Conservation (phyloP, 129 eudicot genomes). For the Pseudognaphalium luteoalbum region DNA sequence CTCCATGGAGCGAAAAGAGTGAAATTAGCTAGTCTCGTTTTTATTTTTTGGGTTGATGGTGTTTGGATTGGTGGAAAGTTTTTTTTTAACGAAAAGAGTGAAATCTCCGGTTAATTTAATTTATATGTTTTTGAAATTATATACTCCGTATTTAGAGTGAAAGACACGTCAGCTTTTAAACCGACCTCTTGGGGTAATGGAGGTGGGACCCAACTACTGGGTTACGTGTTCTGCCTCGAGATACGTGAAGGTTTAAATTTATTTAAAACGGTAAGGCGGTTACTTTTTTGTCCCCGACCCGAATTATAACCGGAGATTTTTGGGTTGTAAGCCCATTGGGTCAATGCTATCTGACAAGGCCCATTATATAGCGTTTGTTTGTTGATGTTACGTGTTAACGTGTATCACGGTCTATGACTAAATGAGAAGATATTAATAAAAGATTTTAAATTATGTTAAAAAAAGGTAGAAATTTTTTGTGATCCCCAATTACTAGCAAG, state of each 20-base stretch:
- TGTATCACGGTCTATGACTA: too few relatives aligned
- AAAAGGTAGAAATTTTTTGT: too few relatives aligned
- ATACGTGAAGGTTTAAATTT: background rate
- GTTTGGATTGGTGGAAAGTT: slow-evolving; percentile 8
- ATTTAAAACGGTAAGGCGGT: slow-evolving; percentile 7
- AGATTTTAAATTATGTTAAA: too few relatives aligned
- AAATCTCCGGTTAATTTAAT: too few relatives aligned
- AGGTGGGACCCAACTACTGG: background rate
- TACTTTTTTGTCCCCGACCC: background rate
- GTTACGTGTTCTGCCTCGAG: slow-evolving; percentile 2
- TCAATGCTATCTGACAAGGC: too few relatives aligned
- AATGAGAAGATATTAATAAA: too few relatives aligned
- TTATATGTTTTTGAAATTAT: too few relatives aligned
- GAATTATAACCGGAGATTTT: too few relatives aligned
- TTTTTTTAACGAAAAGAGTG: background rate
- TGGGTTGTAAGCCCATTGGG: too few relatives aligned
- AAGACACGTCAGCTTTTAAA: background rate
- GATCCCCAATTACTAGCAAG: too few relatives aligned
- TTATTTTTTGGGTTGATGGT: background rate
- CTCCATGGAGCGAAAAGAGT: background rate
- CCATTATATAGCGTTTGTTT: too few relatives aligned
- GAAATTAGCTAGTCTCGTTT: background rate
- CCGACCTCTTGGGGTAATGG: slow-evolving; percentile 12
- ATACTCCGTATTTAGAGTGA: background rate
- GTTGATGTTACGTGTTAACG: too few relatives aligned